phyloP scores from a whole-genome alignment of 495 filamentous ascomycete species.

The Tuber brumale region DNA sequence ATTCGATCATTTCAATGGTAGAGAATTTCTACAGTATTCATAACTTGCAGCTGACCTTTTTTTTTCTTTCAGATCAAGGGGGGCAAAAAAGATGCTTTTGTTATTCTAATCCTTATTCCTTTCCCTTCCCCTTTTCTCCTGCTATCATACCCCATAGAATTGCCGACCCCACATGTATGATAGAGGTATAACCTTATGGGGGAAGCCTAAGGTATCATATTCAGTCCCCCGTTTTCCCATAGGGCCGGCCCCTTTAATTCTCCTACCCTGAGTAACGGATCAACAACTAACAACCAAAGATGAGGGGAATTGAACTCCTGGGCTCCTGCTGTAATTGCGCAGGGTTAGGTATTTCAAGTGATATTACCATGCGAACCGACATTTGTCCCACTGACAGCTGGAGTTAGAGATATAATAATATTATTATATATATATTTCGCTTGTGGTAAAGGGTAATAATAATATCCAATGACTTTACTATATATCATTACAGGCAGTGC shows the following conservation, averaged over 20 bases:
- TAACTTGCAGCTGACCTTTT: neutral
- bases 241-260: neutral
- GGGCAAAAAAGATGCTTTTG: neutral
- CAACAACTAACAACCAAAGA: neutral
- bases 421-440: too few species aligned
- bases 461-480: too few species aligned
- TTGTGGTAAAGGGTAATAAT: too few species aligned
- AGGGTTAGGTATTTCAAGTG: too few species aligned
- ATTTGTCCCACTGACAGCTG: too few species aligned
- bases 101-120: too few species aligned
- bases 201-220: neutral
- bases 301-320: neutral
- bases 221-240: neutral
- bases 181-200: neutral
- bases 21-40: neutral
- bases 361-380: too few species aligned
- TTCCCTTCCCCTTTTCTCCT: neutral
- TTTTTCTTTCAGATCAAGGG: neutral
- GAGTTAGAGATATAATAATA: too few species aligned
- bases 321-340: too few species aligned
- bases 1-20: neutral
- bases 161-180: too few species aligned
- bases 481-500: too few species aligned
- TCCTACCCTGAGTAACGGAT: neutral
- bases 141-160: neutral